Base-by-base conservation (phyloP, 2,329 filamentous ascomycete species). In the Trichoderma simmonsii region DNA sequence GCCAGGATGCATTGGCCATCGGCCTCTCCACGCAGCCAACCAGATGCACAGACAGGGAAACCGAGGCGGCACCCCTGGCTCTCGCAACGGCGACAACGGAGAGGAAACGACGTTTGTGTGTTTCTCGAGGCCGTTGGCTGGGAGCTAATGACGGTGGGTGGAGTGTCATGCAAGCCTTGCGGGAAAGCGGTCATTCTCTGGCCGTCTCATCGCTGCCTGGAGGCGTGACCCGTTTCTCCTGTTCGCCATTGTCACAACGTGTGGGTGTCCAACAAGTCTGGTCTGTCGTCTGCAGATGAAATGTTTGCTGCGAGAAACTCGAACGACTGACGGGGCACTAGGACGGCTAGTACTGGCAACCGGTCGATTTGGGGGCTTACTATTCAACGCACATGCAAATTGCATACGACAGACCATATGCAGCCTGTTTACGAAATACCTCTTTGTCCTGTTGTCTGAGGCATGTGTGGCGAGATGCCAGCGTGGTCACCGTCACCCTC, bases 21-120 rank as follows among this genome's bases (percentile, higher is more conserved):
- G 71, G 75, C 32, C 73, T 73, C 73, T 67, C 74, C 74, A 77
- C 71, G 32, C 67, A 76, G 72, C 78, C 77, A 81, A 79, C 76
- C 77, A 78, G 26, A 56, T 56, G 56, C 64, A 69, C 43, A 63
- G 51, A 57, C 70, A 34, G 57, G 64, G 30, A 71, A 30, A 36
- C 66, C 54, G 30, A 71, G 66, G 56, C 56, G 48, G 63, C 63
- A 36, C 70, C 70, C 70, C 70, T 67, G 62, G 70, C 62, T 54
- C 62, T 54, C 56, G 63, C 51, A 67, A 71, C 70, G 63, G 70
- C 70, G 63, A 62, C 63, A 63, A 56, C 54, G 70, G 61, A 71
- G 61, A 65, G 61, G 51, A 64, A 64, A 71, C 68, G 61, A 71
- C 61, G 69, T 60, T 66, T 71, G 69, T 59, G 69, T 59, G 51